phyloP scores from a whole-genome alignment of 768 basidiomycete genomes.

The Termitomyces sp. region DNA sequence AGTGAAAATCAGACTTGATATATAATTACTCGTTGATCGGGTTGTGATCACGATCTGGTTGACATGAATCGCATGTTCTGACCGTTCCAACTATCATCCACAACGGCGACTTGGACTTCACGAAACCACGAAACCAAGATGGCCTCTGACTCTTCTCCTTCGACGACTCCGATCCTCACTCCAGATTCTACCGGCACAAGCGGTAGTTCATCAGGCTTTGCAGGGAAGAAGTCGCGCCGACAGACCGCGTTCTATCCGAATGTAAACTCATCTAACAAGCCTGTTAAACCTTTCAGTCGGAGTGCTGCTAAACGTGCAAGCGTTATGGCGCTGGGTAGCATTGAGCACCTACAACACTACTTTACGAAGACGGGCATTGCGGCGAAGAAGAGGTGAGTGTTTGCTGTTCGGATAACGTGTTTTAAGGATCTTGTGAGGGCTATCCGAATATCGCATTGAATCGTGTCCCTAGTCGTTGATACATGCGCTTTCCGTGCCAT shows the following conservation, averaged over 20 bases:
- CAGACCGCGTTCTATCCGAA: constrained; percentile 78
- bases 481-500: not conserved
- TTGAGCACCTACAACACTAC: constrained; percentile 93
- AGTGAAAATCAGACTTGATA: not conserved
- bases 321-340: constrained; percentile 92
- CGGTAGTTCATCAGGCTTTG: constrained; percentile 20
- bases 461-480: not conserved
- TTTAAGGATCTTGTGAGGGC: not conserved
- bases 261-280: constrained; percentile 64
- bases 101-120: constrained; percentile 1
- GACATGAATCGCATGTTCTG: not conserved
- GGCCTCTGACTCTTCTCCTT: constrained; percentile 39
- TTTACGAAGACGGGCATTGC: constrained; percentile 85
- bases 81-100: constrained; percentile 7
- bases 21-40: constrained; percentile 2
- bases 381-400: constrained; percentile 63
- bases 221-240: constrained; percentile 47
- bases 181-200: constrained; percentile 51
- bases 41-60: constrained; percentile 2
- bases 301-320: constrained; percentile 92
- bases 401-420: not conserved
- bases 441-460: not conserved
- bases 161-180: constrained; percentile 50
- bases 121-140: constrained; percentile 13
- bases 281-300: constrained; percentile 79